Evolutionary conservation across 2,329 filamentous ascomycete genomes (phyloP).

Genomic region (Scedosporium apiospermum): DNA sequence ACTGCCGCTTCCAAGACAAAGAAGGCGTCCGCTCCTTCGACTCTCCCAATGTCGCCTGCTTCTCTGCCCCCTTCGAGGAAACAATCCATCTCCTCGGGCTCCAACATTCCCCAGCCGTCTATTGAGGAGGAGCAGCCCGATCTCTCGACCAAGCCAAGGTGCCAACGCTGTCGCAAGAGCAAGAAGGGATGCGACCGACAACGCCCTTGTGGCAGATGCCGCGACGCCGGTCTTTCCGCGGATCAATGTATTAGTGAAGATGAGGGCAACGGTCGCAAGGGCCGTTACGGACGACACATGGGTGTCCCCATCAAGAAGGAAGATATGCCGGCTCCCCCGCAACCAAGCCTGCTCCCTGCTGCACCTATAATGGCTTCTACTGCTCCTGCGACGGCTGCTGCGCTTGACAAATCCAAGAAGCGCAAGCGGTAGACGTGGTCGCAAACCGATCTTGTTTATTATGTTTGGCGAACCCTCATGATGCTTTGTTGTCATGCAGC

Average conservation of each 20-base stretch:
- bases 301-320: constrained; percentile 54
- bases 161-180: constrained; percentile 96
- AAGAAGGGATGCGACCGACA: constrained; percentile 99
- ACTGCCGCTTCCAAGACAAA: constrained; percentile 36
- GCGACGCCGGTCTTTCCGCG: constrained; percentile 85
- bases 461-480: background rate
- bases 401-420: constrained; percentile 48
- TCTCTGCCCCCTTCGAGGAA: constrained; percentile 69
- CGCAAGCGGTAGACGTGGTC: constrained; percentile 40
- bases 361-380: constrained; percentile 27
- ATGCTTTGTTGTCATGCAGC: background rate
- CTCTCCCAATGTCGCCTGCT: constrained; percentile 48
- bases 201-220: constrained; percentile 88
- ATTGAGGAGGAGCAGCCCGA: constrained; percentile 82
- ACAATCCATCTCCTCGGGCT: constrained; percentile 57
- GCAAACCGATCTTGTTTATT: background rate
- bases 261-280: constrained; percentile 93
- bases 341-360: constrained; percentile 28
- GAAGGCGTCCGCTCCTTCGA: constrained; percentile 31
- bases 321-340: constrained; percentile 31
- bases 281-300: constrained; percentile 72
- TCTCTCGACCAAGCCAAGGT: constrained; percentile 88
- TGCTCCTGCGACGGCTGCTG: constrained; percentile 16
- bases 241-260: constrained; percentile 97
- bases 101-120: constrained; percentile 26